Evolutionary conservation across 2,329 filamentous ascomycete species (phyloP).

Genomic region (Stromatinia cepivora): DNA sequence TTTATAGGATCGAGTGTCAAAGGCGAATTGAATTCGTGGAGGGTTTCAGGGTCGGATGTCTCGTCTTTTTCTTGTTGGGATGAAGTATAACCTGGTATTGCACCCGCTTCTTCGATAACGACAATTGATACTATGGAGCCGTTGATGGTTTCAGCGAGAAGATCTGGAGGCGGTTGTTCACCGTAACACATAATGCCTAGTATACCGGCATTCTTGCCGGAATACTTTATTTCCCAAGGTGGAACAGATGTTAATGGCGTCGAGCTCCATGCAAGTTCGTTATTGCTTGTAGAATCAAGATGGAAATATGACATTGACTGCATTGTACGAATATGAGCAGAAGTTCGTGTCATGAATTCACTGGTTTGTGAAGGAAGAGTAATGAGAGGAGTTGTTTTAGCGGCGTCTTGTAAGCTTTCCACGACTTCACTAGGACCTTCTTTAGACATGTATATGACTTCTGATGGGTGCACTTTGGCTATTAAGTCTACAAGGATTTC

Average conservation of each 20-base stretch:
- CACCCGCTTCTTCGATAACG: slow-evolving; percentile 53
- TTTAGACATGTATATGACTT: slow-evolving; percentile 69
- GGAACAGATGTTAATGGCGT: slow-evolving; percentile 55
- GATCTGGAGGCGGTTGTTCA: slow-evolving; percentile 57
- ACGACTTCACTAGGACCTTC: slow-evolving; percentile 60
- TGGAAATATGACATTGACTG: slow-evolving; percentile 83
- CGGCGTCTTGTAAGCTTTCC: slow-evolving; percentile 49
- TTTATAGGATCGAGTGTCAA: slow-evolving; percentile 23
- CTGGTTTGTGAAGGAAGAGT: slow-evolving; percentile 60
- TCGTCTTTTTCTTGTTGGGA: slow-evolving; percentile 7
- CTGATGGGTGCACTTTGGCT: slow-evolving; percentile 53
- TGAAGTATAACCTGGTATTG: slow-evolving; percentile 46
- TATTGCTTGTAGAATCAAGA: slow-evolving; percentile 37
- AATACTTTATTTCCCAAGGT: slow-evolving; percentile 65
- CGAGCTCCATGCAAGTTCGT: slow-evolving; percentile 48
- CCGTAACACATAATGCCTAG: slow-evolving; percentile 68
- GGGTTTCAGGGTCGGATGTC: background rate
- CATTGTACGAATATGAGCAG: slow-evolving; percentile 69
- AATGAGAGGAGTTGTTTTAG: slow-evolving; percentile 46
- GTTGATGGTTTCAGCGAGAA: slow-evolving; percentile 66
- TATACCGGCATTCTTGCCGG: slow-evolving; percentile 52
- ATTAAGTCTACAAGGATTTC: slow-evolving; percentile 63
- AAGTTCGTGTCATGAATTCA: slow-evolving; percentile 58
- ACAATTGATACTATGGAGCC: slow-evolving; percentile 70
- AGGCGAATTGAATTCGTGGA: slow-evolving; percentile 1